A percentile compares a stretch with the other conserved stretches of the same genome.
Conservation (phyloP, 257 asterid species). For the Knoxia roxburghii region DNA sequence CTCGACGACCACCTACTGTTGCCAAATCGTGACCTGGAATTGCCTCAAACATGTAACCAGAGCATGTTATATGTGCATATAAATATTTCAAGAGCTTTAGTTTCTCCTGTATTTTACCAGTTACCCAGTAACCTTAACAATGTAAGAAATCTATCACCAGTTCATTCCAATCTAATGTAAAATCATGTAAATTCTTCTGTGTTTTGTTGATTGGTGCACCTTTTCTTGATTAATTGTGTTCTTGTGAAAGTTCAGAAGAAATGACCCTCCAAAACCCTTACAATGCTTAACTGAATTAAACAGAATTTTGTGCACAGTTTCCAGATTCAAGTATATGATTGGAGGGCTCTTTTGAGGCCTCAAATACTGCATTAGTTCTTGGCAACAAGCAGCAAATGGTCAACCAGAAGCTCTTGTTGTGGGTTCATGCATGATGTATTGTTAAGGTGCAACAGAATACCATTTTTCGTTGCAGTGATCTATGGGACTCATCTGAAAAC, state of each 20-base stretch:
- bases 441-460: background rate
- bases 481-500: background rate
- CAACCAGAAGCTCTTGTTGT: background rate
- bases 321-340: background rate
- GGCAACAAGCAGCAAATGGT: too few relatives aligned
- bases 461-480: background rate
- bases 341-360: too few relatives aligned
- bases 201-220: background rate
- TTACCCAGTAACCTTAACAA: background rate
- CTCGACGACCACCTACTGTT: slow-evolving; percentile 40
- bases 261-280: too few relatives aligned
- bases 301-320: too few relatives aligned
- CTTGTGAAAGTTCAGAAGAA: background rate
- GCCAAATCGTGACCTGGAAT: slow-evolving; percentile 34
- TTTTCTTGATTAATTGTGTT: background rate
- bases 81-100: slow-evolving; percentile 9
- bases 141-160: background rate
- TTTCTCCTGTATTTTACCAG: background rate
- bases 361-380: too few relatives aligned
- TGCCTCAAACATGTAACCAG: background rate
- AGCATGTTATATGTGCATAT: background rate
- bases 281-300: too few relatives aligned
- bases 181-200: background rate
- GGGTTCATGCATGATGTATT: too few relatives aligned
- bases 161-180: background rate